phyloP scores from a whole-genome alignment of 495 filamentous ascomycete species.

The Acidiella bohemica region DNA sequence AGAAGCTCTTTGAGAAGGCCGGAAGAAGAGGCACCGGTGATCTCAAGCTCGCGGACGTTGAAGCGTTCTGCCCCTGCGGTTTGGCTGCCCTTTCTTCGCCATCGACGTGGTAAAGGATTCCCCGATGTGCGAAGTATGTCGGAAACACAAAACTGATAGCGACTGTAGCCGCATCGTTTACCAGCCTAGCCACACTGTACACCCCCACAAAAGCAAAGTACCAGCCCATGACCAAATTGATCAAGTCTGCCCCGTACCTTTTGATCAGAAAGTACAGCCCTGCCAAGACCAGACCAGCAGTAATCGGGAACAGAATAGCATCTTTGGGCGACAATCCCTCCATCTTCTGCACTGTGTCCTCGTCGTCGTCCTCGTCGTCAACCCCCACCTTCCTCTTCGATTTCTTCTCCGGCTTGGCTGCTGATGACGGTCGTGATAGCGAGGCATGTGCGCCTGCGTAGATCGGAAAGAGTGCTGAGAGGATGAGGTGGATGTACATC shows the following conservation, averaged over 20 bases:
- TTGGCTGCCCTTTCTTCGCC: constrained; percentile 19
- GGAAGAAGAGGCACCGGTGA: constrained; percentile 43
- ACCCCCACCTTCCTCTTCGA: constrained; percentile 31
- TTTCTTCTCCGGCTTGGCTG: constrained; percentile 45
- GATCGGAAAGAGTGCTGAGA: constrained; percentile 59
- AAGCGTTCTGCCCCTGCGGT: constrained; percentile 4
- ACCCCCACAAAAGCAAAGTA: constrained; percentile 77
- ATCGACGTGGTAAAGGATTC: constrained; percentile 31
- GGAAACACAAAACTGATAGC: constrained; percentile 62
- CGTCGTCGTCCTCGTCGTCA: constrained; percentile 41
- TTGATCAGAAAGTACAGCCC: constrained; percentile 82
- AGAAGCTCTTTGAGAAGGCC: constrained; percentile 28
- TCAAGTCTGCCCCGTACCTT: constrained; percentile 59
- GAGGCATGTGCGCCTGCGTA: constrained; percentile 56
- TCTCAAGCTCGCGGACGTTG: constrained; percentile 2
- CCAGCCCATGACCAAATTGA: constrained; percentile 72
- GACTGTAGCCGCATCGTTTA: constrained; percentile 54
- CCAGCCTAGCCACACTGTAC: constrained; percentile 53
- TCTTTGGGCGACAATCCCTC: constrained; percentile 70
- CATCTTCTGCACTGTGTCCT: constrained; percentile 38
- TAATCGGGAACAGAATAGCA: constrained; percentile 74
- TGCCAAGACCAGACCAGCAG: constrained; percentile 58
- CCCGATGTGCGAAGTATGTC: constrained; percentile 36
- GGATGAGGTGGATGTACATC: constrained; percentile 53
- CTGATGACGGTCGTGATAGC: constrained; percentile 65